These are phyloP conservation scores for Barnettozyma wickerhamii DNA, from an alignment of 805 yeast species.

Conservation along the genomic window DNA sequence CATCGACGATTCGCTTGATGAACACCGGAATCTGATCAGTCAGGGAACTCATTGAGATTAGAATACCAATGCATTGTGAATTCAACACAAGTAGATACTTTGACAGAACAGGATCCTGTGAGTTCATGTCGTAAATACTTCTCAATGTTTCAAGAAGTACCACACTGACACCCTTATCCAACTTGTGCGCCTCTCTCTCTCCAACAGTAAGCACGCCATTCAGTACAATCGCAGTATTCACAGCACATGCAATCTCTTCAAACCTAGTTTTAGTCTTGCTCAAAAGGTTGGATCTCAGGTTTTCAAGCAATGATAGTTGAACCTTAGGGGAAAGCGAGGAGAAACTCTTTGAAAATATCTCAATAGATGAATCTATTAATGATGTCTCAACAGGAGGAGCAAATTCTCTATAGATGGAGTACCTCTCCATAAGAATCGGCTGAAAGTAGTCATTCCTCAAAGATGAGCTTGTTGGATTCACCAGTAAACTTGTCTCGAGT, in stretches of 20 bases:
- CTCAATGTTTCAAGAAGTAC: slow-evolving; percentile 49
- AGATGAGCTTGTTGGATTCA: slow-evolving; percentile 36
- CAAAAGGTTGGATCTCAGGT: slow-evolving; percentile 53
- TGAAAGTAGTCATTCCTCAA: slow-evolving; percentile 39
- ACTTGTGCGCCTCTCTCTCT: slow-evolving; percentile 16
- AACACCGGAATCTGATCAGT: slow-evolving; percentile 46
- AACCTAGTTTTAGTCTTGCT: slow-evolving; percentile 32
- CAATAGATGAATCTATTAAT: slow-evolving; percentile 74
- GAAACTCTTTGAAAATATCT: slow-evolving; percentile 65
- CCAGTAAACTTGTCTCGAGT: slow-evolving; percentile 28
- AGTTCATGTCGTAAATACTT: slow-evolving; percentile 17
- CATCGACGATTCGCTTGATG: slow-evolving; percentile 64
- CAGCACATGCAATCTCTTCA: slow-evolving; percentile 44
- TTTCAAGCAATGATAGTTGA: slow-evolving; percentile 85
- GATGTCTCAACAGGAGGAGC: slow-evolving; percentile 45
- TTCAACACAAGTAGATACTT: slow-evolving; percentile 40
- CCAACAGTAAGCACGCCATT: slow-evolving; percentile 40
- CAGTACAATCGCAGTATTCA: slow-evolving; percentile 63
- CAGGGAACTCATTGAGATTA: slow-evolving; percentile 34
- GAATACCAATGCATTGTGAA: slow-evolving; percentile 55
- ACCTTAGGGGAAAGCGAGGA: slow-evolving; percentile 71
- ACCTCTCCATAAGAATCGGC: slow-evolving; percentile 20
- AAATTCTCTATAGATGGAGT: slow-evolving; percentile 31
- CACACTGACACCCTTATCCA: slow-evolving; percentile 36
- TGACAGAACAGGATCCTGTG: slow-evolving; percentile 2